Percentiles rank a stretch among this genome's conserved stretches.
Evolutionary conservation across 1,139 yeast genomes (phyloP).

Genomic region (Geotrichum fermentans): DNA sequence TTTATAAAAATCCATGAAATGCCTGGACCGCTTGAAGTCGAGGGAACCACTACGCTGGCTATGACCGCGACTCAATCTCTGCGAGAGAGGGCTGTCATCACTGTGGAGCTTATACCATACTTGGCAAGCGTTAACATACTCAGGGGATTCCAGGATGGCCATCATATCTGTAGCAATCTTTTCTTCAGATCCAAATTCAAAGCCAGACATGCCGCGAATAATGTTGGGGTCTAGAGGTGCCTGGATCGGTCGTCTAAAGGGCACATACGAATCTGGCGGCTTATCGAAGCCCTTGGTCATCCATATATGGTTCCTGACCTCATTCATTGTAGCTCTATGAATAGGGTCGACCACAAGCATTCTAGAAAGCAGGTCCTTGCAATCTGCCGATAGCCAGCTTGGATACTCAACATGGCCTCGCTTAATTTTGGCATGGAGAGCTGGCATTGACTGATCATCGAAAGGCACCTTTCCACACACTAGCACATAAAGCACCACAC

Average conservation of each 20-base stretch:
- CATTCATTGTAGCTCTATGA: conserved; percentile 72
- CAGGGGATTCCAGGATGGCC: conserved; percentile 56
- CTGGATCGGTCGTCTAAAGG: conserved; percentile 67
- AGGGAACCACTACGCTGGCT: not conserved
- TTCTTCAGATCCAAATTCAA: conserved; percentile 69
- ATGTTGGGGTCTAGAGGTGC: conserved; percentile 70
- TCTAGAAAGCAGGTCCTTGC: conserved; percentile 69
- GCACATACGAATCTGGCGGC: conserved; percentile 65
- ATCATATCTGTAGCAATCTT: conserved; percentile 55
- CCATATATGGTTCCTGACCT: conserved; percentile 90
- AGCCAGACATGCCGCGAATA: conserved; percentile 66
- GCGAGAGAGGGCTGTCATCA: conserved; percentile 16
- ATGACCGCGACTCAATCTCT: not conserved
- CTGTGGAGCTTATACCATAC: conserved; percentile 51
- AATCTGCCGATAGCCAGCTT: conserved; percentile 68
- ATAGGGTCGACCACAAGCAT: conserved; percentile 90
- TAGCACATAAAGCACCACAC: conserved; percentile 86
- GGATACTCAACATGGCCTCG: conserved; percentile 93
- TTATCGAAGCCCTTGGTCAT: conserved; percentile 82
- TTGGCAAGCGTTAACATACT: conserved; percentile 59
- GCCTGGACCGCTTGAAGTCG: conserved; percentile 17
- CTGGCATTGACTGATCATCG: conserved; percentile 91
- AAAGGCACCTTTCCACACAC: conserved; percentile 98
- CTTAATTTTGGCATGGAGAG: conserved; percentile 88
- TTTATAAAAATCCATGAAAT: conserved; percentile 31